Evolutionary conservation across 176 grass and related monocot species (phyloP).

Genomic region (Triticum turgidum): DNA sequence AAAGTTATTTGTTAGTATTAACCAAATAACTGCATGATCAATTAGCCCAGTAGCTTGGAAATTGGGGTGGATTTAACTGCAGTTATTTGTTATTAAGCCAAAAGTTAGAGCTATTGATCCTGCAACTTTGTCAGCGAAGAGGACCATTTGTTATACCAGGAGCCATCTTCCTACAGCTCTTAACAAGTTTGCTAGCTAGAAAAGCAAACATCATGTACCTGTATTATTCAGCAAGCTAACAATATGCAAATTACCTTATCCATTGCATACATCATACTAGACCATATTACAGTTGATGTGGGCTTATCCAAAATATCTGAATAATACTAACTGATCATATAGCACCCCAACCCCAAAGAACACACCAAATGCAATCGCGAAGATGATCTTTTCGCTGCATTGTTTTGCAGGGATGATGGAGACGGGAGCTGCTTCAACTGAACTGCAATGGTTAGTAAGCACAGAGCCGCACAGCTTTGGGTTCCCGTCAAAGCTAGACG

Average conservation of each 20-base stretch:
- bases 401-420: background rate
- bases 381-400: background rate
- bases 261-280: background rate
- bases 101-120: no score
- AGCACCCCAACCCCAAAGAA: background rate
- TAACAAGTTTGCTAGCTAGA: background rate
- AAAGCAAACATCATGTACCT: background rate
- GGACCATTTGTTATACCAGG: background rate
- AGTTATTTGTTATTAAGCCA: background rate
- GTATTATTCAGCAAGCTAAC: background rate
- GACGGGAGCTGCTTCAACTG: background rate
- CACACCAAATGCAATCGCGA: background rate
- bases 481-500: constrained; percentile 13
- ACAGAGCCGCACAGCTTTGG: constrained; percentile 7
- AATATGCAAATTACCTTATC: background rate
- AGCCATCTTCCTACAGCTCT: background rate
- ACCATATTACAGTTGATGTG: background rate
- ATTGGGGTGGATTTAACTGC: background rate
- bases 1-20: no score
- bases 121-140: no score
- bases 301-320: background rate
- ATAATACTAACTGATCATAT: background rate
- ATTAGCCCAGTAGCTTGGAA: no score
- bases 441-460: background rate
- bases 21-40: no score